Base-by-base conservation (phyloP, 768 basidiomycete genomes). In the Kwoniella botswanensis region DNA sequence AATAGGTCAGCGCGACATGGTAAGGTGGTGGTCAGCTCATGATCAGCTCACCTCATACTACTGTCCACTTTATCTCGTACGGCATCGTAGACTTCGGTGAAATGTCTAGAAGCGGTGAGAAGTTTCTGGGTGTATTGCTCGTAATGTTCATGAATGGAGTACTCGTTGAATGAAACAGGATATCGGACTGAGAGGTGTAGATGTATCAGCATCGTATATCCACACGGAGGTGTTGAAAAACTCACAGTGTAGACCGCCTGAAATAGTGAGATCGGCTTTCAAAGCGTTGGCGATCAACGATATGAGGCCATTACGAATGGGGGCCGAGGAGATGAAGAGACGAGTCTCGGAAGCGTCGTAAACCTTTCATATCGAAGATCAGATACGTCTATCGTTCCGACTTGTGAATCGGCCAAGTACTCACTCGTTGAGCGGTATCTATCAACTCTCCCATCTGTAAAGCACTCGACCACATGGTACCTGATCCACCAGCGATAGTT, bases 391-490 rank as follows among this genome's bases (percentile, higher is more conserved):
- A 17, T 29, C 46, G 54, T n/a, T 44, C 58, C 1, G 54, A 26
- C 43, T 5, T 52, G 26, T n/a, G 5, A 60, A 44, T 24, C 35
- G 41, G 43, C 13, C n/a, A 43, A 53, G n/a, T 12, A 42, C 84
- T 70, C 62, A 95, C 93, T 72, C 94, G 89, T 82, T 96, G 93
- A 0, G 97, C 93, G 2, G 95, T 98, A 84, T 98, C 97, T 58
- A 98, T 92, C 62, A 99, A 91, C 83, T 99, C 96, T 69, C 97
- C 97, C 52, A 99, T 92, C 83, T 99, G 97, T 26, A 99, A 88
- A 4, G 93, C 92, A 0, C 96, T 98, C 0, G 93, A 93, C 97
- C 97, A 99, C 91, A 98, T 96, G 21, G 95, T 98, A 41, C 97
- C 97, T 79, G 93, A 92, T 1, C 94, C 97, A 44, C 97, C 97